Percentiles rank a stretch among this genome's conserved stretches.
Conservation (phyloP, 1,284 basidiomycete genomes). For the Somion occarium region DNA sequence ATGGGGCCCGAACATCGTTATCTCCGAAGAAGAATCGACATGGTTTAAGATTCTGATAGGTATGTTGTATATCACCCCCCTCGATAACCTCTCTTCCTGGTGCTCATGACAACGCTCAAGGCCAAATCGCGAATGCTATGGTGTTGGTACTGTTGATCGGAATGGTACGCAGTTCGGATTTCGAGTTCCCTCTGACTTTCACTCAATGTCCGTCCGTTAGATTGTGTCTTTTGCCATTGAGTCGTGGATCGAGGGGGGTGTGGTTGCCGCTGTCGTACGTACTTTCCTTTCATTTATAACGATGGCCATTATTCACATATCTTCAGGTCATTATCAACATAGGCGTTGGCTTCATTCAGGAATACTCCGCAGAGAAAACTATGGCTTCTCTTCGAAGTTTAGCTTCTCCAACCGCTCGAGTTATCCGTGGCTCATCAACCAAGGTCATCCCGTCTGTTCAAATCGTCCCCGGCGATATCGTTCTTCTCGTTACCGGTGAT, state of each 20-base stretch:
- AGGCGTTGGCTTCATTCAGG: constrained; percentile 89
- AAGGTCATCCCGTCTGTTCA: constrained; percentile 65
- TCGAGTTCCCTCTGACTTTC: too few relatives aligned
- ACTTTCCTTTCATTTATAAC: neutral
- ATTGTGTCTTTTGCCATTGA: constrained; percentile 12
- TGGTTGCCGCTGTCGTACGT: constrained; percentile 11
- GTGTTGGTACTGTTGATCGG: constrained; percentile 13
- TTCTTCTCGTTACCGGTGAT: constrained; percentile 87
- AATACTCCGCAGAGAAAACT: constrained; percentile 91
- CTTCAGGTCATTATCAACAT: neutral
- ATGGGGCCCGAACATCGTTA: neutral
- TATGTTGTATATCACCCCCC: neutral
- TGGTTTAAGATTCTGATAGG: neutral
- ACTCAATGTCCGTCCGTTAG: too few relatives aligned
- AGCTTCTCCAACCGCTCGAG: constrained; percentile 80
- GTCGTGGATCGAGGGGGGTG: constrained; percentile 16
- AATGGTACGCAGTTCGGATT: neutral
- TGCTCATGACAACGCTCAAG: neutral
- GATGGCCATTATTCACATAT: constrained; percentile 14
- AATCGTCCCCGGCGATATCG: constrained; percentile 91
- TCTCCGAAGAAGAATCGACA: neutral
- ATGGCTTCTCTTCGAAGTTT: constrained; percentile 93
- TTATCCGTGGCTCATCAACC: constrained; percentile 42
- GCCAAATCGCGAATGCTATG: constrained; percentile 9
- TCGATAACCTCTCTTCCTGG: neutral